phyloP scores from a whole-genome alignment of 2,329 filamentous ascomycete genomes.

The Mollisiaceae sp. region DNA sequence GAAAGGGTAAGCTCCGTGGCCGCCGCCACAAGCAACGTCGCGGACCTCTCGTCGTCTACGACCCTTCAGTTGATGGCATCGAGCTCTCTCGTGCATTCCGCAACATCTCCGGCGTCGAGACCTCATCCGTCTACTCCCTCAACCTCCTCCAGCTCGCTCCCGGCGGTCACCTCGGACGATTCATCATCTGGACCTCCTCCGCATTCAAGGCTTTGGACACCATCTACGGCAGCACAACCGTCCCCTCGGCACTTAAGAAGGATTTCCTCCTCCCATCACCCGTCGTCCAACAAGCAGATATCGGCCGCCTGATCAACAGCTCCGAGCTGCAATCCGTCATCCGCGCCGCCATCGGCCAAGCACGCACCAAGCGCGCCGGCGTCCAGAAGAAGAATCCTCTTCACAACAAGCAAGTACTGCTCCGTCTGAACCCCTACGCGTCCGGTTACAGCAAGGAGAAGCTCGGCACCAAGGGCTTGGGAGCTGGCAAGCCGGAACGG shows the following conservation, averaged over 20 bases:
- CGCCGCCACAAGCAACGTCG: constrained; percentile 97
- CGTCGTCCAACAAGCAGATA: constrained; percentile 91
- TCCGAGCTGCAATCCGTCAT: constrained; percentile 97
- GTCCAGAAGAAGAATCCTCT: constrained; percentile 99
- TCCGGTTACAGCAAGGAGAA: constrained; percentile 86
- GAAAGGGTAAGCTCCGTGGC: constrained; percentile 98
- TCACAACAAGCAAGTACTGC: constrained; percentile 96
- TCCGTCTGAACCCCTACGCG: constrained; percentile 98
- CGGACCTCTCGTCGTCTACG: constrained; percentile 97
- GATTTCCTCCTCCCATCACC: constrained; percentile 97
- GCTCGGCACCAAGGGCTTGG: constrained; percentile 72
- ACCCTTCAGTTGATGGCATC: constrained; percentile 93
- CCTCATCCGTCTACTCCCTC: constrained; percentile 87
- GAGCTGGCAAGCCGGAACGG: constrained; percentile 62
- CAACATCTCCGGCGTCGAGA: constrained; percentile 99
- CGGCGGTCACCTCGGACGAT: constrained; percentile 97
- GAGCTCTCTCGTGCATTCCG: constrained; percentile 93
- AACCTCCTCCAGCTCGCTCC: constrained; percentile 99
- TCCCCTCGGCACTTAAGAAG: constrained; percentile 93
- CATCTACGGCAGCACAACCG: constrained; percentile 94
- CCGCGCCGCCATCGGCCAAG: constrained; percentile 86
- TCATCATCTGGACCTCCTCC: constrained; percentile 98
- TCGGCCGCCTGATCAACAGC: constrained; percentile 98
- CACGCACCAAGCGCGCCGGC: constrained; percentile 84
- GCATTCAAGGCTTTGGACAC: constrained; percentile 96